Percentiles rank a stretch among this genome's conserved stretches.
These are phyloP conservation scores for Austroboletus niveus DNA, from an alignment of 1,284 basidiomycete genomes.

Conservation along the genomic window DNA sequence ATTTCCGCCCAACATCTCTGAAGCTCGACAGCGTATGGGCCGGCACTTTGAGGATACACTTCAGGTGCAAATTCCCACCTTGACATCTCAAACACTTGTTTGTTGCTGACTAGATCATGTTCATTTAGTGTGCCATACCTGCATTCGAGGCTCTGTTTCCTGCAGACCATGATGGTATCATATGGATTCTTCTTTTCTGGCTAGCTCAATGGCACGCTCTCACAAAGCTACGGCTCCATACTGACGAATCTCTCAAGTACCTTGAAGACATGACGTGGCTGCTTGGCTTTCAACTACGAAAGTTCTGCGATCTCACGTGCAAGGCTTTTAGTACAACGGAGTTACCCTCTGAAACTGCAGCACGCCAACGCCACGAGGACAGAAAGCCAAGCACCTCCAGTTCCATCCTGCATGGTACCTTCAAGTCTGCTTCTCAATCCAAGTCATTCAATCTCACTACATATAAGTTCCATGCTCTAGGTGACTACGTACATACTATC, in stretches of 20 bases:
- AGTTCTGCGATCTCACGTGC: conserved; percentile 10
- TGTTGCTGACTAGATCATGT: background rate
- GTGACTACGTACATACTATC: conserved; percentile 18
- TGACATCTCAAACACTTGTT: background rate
- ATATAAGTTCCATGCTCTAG: conserved; percentile 26
- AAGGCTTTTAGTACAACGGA: background rate
- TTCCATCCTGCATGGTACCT: background rate
- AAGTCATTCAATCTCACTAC: conserved; percentile 26
- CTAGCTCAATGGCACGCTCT: conserved; percentile 2
- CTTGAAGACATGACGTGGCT: background rate
- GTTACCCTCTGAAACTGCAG: conserved; percentile 6
- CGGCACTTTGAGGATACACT: background rate
- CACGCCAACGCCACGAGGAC: background rate
- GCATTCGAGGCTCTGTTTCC: conserved; percentile 27
- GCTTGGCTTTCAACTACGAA: conserved; percentile 1
- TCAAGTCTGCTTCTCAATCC: background rate
- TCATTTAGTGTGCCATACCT: conserved; percentile 25
- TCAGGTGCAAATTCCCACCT: background rate
- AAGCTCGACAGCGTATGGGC: background rate
- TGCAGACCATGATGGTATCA: conserved; percentile 7
- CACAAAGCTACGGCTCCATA: conserved; percentile 25
- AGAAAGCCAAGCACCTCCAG: background rate
- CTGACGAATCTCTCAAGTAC: background rate
- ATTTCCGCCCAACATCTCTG: background rate
- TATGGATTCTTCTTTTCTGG: conserved; percentile 13